Conservation (phyloP, 768 basidiomycete species). For the Mrakia frigida region DNA sequence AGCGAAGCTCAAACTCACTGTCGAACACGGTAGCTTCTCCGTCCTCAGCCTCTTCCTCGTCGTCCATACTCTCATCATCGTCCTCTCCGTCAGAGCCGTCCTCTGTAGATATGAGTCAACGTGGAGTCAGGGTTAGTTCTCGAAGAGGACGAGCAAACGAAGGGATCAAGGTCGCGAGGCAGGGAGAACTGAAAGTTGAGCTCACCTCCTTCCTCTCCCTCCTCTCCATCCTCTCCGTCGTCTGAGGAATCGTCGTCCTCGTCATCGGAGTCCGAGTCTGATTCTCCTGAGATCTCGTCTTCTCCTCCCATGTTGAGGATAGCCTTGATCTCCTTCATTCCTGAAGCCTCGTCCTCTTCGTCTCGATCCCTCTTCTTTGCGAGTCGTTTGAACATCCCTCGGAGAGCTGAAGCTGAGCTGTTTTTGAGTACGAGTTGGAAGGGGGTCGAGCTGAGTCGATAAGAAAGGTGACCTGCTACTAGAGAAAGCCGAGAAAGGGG, state of each 20-base stretch:
- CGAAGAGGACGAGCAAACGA: neutral
- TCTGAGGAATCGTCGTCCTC: slow-evolving; percentile 29
- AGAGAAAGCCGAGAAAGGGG: slow-evolving; percentile 27
- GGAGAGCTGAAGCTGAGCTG: neutral
- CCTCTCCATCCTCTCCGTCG: slow-evolving; percentile 36
- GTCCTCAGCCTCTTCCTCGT: slow-evolving; percentile 4
- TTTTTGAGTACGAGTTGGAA: neutral
- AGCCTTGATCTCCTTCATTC: slow-evolving; percentile 29
- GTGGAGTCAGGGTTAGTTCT: neutral
- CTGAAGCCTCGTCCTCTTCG: slow-evolving; percentile 37
- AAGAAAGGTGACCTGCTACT: slow-evolving; percentile 50
- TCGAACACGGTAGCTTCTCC: slow-evolving; percentile 10
- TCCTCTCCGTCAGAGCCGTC: slow-evolving; percentile 12
- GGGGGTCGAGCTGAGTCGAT: neutral
- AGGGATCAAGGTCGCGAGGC: neutral
- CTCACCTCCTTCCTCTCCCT: slow-evolving; percentile 29
- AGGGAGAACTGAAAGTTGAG: slow-evolving; percentile 1
- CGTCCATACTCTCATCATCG: slow-evolving; percentile 3
- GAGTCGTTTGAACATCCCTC: slow-evolving; percentile 22
- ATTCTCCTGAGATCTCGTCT: slow-evolving; percentile 31
- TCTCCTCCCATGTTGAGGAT: slow-evolving; percentile 31
- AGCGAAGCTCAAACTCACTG: slow-evolving; percentile 7
- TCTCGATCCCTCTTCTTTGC: slow-evolving; percentile 40
- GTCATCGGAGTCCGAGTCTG: slow-evolving; percentile 29
- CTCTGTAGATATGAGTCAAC: neutral